phyloP scores from a whole-genome alignment of 768 basidiomycete species.

The Lactifluus pinguis region DNA sequence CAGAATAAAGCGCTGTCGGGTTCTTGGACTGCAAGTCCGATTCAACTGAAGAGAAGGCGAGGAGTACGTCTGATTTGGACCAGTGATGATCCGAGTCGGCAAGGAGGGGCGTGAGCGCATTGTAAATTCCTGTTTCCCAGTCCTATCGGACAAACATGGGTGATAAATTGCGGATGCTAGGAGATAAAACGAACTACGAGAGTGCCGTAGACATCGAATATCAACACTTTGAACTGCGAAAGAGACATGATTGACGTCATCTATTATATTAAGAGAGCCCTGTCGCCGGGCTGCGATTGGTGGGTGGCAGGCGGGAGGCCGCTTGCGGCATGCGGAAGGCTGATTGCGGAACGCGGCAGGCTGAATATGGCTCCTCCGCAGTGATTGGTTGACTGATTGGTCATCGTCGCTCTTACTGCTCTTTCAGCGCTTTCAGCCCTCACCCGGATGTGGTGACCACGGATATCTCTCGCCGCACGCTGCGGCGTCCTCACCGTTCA shows the following conservation, averaged over 20 bases:
- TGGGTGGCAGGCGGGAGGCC: too few species aligned
- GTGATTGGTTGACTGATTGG: too few species aligned
- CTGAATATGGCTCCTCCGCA: too few species aligned
- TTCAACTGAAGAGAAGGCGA: slow-evolving; percentile 46
- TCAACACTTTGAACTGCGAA: slow-evolving; percentile 36
- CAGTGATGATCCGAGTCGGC: slow-evolving; percentile 31
- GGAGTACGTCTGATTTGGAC: slow-evolving; percentile 43
- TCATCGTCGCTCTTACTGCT: too few species aligned
- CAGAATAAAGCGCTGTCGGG: slow-evolving; percentile 27
- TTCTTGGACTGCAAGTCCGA: slow-evolving; percentile 46
- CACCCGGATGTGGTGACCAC: too few species aligned
- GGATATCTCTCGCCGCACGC: too few species aligned
- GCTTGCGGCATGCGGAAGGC: too few species aligned
- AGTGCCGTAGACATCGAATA: slow-evolving; percentile 76
- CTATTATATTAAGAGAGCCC: too few species aligned
- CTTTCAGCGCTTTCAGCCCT: too few species aligned
- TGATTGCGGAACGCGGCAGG: too few species aligned
- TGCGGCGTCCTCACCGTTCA: too few species aligned
- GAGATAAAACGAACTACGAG: slow-evolving; percentile 37
- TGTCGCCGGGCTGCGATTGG: too few species aligned
- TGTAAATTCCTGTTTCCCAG: slow-evolving; percentile 64
- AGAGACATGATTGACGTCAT: slow-evolving; percentile 15
- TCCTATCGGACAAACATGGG: slow-evolving; percentile 27
- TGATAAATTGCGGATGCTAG: background rate
- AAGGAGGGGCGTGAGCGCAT: slow-evolving; percentile 45